Base-by-base conservation (phyloP, 2,329 filamentous ascomycete species). In the Juglanconis oblonga region DNA sequence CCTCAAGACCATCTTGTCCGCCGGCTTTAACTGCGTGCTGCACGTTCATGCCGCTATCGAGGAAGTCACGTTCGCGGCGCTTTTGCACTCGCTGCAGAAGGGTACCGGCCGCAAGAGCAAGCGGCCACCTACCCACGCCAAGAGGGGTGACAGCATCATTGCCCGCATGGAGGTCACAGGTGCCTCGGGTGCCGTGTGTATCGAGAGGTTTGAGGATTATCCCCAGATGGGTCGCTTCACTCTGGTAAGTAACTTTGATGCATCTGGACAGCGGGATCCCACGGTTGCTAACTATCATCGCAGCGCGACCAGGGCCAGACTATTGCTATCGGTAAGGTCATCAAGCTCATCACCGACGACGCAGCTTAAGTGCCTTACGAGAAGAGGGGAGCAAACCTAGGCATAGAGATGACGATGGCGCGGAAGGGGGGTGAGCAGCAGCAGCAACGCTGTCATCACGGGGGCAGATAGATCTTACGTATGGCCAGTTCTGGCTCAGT, bases 261-360 rank as follows among this genome's bases (percentile, higher is more conserved):
- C 68, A 68, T 69, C 65, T 60, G 40, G 14, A 64, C 59, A 14
- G 29, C 17, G 6, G 32, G 4, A 35, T 17, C 45, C 45, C 11
- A 29, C 11, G 50, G 24, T 24, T 60, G 52, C 61, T 70, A 63
- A 70, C 55, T 72, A 55, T 68, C 2, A 38, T 29, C 58, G 31
- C 36, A 63, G 61, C 61, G 61, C 65, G 55, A 72, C 57, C 71
- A 98, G 88, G 95, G 95, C 69, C 94, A 98, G 90, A 99, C 95
- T 0, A 97, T 99, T 79, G 95, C 95, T 59, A 99, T 99, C 79
- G 95, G 95, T 71, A 99, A 99, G 85, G 96, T 99, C 74, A 97
- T 92, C 62, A 97, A 93, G 83, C 84, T 99, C 65, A 81, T 86
- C 68, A 77, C 71, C 7, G 74, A 78, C 17, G 73, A 74, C 0